phyloP scores from a whole-genome alignment of 257 asterid species.

The Capsicum baccatum region DNA sequence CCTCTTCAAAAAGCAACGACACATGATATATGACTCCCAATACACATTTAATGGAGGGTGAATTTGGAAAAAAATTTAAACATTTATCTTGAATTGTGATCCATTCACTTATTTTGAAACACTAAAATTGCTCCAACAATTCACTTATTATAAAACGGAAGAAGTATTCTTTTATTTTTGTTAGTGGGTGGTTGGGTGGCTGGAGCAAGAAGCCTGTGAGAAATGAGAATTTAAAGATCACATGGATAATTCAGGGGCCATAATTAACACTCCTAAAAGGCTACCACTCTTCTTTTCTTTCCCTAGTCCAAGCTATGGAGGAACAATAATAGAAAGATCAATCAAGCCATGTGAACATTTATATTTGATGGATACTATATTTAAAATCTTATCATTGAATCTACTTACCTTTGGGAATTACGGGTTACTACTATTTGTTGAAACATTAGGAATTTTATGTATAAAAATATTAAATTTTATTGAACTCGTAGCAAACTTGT shows the following conservation, averaged over 20 bases:
- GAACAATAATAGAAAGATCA: background rate
- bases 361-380: background rate
- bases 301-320: background rate
- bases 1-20: no score
- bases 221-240: slow-evolving; percentile 10
- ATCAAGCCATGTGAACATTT: background rate
- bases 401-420: background rate
- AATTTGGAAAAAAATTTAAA: no score
- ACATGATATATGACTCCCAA: no score
- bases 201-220: background rate
- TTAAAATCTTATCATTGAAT: background rate
- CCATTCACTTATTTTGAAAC: no score
- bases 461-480: background rate
- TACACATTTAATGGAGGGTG: no score
- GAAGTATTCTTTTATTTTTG: background rate
- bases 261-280: background rate
- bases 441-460: background rate
- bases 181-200: background rate
- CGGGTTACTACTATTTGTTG: background rate
- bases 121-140: no score
- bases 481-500: background rate
- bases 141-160: no score
- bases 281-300: background rate
- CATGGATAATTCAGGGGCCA: background rate
- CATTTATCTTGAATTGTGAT: no score